phyloP scores from a whole-genome alignment of 2,329 filamentous ascomycete species.

The Aschersonia sp. region DNA sequence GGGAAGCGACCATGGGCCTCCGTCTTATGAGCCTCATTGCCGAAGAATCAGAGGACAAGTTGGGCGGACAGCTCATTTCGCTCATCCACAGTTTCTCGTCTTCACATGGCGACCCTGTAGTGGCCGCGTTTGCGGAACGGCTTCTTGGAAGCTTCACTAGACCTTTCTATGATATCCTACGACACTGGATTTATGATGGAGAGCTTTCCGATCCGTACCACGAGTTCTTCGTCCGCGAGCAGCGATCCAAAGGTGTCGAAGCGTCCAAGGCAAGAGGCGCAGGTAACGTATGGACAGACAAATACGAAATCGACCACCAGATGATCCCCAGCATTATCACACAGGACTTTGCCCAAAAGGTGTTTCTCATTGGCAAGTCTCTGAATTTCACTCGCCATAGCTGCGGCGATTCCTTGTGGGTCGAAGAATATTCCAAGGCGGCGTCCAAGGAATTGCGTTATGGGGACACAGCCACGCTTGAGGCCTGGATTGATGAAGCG shows the following conservation, averaged over 20 bases:
- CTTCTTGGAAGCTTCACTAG: slow-evolving; percentile 74
- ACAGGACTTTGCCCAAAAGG: slow-evolving; percentile 84
- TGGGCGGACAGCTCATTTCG: slow-evolving; percentile 83
- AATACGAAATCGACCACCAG: slow-evolving; percentile 70
- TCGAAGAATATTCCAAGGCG: slow-evolving; percentile 85
- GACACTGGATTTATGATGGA: slow-evolving; percentile 96
- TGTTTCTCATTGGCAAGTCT: slow-evolving; percentile 94
- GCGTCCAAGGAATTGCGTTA: slow-evolving; percentile 86
- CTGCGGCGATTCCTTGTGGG: slow-evolving; percentile 87
- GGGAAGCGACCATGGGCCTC: slow-evolving; percentile 90
- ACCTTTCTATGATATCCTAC: slow-evolving; percentile 92
- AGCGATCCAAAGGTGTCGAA: slow-evolving; percentile 37
- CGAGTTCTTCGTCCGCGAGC: slow-evolving; percentile 91
- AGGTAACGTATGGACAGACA: slow-evolving; percentile 94
- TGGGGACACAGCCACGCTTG: slow-evolving; percentile 81
- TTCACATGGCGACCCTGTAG: slow-evolving; percentile 88
- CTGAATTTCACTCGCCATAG: slow-evolving; percentile 96
- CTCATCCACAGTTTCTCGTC: slow-evolving; percentile 88
- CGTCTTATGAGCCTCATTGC: slow-evolving; percentile 89
- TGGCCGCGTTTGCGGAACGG: slow-evolving; percentile 82
- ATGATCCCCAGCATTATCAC: slow-evolving; percentile 94
- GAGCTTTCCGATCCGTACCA: slow-evolving; percentile 91
- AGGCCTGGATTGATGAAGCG: slow-evolving; percentile 88
- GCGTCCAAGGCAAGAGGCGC: slow-evolving; percentile 44
- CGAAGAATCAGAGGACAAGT: slow-evolving; percentile 69